phyloP scores from a whole-genome alignment of 78 protist genomes.

The Cavenderia fasciculata region DNA sequence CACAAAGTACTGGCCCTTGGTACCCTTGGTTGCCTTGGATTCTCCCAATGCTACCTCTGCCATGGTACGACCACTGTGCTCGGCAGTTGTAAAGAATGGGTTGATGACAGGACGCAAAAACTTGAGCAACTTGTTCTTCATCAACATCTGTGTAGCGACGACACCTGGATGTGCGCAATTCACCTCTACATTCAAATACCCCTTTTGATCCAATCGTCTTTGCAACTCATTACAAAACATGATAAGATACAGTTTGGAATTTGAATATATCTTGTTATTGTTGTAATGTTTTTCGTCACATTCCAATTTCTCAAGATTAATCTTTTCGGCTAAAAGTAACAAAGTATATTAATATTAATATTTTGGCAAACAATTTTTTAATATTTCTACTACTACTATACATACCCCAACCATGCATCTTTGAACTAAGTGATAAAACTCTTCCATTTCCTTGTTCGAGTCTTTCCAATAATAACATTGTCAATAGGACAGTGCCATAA shows the following conservation, averaged over 20 bases:
- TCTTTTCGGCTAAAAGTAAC: neutral
- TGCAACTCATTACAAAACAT: slow-evolving; percentile 13
- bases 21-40: neutral
- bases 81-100: neutral
- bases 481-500: slow-evolving; percentile 31
- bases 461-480: slow-evolving; percentile 15
- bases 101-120: neutral
- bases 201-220: slow-evolving; percentile 2
- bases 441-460: neutral
- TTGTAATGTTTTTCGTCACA: neutral
- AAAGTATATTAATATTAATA: neutral
- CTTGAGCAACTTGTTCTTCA: neutral
- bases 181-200: neutral
- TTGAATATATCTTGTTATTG: neutral
- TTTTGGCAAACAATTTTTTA: no score
- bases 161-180: slow-evolving; percentile 30
- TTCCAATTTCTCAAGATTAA: slow-evolving; percentile 12
- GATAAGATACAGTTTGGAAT: neutral
- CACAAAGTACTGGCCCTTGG: neutral
- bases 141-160: neutral
- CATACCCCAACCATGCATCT: no score
- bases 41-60: neutral
- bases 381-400: no score
- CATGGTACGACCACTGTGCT: neutral
- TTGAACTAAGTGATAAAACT: no score